Percentiles rank a stretch among this genome's conserved stretches.
These are phyloP conservation scores for Serpula lacrymans DNA, from an alignment of 768 basidiomycete species.

Conservation along the genomic window DNA sequence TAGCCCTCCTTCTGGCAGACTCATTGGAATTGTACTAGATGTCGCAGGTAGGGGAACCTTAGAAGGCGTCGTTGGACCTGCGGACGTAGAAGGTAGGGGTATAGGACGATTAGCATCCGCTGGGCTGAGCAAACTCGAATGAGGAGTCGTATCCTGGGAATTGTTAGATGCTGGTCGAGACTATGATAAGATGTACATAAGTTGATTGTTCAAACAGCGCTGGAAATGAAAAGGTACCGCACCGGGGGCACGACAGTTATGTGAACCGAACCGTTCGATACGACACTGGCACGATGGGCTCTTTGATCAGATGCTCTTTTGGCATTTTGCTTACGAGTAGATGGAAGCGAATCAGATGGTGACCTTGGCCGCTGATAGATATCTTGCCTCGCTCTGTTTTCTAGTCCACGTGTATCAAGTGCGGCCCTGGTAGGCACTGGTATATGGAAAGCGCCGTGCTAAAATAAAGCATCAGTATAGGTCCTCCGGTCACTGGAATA, in stretches of 20 bases:
- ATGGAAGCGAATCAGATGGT: conserved; percentile 19
- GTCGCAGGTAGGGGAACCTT: conserved; percentile 6
- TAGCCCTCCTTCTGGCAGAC: conserved; percentile 22
- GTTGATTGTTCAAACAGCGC: background rate
- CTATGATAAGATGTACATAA: conserved; percentile 12
- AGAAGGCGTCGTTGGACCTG: conserved; percentile 4
- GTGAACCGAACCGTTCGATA: conserved; percentile 27
- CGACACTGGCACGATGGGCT: conserved; percentile 23
- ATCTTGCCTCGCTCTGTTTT: background rate
- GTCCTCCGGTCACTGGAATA: background rate
- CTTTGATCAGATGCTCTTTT: too few relatives aligned
- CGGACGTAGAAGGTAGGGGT: conserved; percentile 21
- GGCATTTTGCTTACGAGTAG: conserved; percentile 15
- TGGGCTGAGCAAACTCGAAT: conserved; percentile 33
- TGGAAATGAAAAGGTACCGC: conserved; percentile 7
- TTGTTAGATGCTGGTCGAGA: conserved; percentile 37
- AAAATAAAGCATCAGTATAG: background rate
- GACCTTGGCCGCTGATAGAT: conserved; percentile 8
- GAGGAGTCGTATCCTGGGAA: conserved; percentile 23
- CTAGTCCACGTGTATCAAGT: conserved; percentile 15
- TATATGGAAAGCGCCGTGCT: conserved; percentile 33
- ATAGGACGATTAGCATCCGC: conserved; percentile 37
- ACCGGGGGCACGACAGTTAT: conserved; percentile 32
- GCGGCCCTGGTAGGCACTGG: conserved; percentile 28
- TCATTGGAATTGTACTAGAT: conserved; percentile 19